Evolutionary conservation across 1,284 basidiomycete species (phyloP).

Genomic region (Pulchroboletus neoregius): DNA sequence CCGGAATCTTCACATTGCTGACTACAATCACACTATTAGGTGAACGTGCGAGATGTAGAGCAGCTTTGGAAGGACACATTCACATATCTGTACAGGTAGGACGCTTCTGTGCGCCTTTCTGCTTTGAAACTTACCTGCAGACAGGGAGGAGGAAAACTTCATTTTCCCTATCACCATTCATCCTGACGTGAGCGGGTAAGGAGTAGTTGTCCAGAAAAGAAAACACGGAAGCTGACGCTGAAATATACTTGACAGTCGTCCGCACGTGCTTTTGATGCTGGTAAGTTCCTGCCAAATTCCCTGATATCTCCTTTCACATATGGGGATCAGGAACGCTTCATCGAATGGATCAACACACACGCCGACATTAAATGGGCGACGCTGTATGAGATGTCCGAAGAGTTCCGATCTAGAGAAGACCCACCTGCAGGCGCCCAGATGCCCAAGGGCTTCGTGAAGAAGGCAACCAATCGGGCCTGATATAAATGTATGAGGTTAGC

Average conservation of each 20-base stretch:
- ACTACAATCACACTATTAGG: constrained; percentile 35
- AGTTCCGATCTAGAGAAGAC: constrained; percentile 44
- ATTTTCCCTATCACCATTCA: constrained; percentile 76
- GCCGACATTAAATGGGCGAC: constrained; percentile 71
- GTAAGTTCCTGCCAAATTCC: constrained; percentile 32
- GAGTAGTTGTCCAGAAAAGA: not conserved
- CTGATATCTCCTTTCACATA: not conserved
- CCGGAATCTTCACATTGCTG: constrained; percentile 25
- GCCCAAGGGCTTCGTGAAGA: constrained; percentile 38
- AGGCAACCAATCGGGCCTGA: constrained; percentile 1
- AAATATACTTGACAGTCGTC: constrained; percentile 32
- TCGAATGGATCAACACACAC: constrained; percentile 75
- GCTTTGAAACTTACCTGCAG: constrained; percentile 7
- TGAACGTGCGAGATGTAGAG: constrained; percentile 66
- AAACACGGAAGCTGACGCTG: not conserved
- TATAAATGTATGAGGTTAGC: not conserved
- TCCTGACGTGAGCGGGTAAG: constrained; percentile 73
- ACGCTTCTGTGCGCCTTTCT: not conserved
- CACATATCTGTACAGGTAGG: constrained; percentile 59
- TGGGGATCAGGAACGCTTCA: constrained; percentile 59
- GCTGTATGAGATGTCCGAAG: constrained; percentile 62
- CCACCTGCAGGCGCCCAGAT: constrained; percentile 40
- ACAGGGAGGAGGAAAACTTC: constrained; percentile 66
- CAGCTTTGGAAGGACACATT: constrained; percentile 77
- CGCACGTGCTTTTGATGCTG: constrained; percentile 70